A percentile compares a stretch with the other conserved stretches of the same genome.
phyloP scores from a whole-genome alignment of 306 rosid species.

The Trifolium fragiferum region DNA sequence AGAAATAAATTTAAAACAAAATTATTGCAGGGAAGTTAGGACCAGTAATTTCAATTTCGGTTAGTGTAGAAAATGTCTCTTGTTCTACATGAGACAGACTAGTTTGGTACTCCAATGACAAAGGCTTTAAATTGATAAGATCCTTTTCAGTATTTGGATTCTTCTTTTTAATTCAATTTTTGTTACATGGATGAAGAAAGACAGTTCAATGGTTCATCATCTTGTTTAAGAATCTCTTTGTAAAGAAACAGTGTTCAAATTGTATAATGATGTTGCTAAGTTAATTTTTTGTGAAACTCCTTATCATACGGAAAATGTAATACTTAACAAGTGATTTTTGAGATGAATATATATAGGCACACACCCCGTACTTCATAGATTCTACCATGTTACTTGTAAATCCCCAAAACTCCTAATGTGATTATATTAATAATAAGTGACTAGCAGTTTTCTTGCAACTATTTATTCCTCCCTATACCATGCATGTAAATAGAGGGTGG shows the following conservation, averaged over 20 bases:
- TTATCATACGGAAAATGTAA: not conserved
- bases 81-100: constrained; percentile 27
- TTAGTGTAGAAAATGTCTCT: constrained; percentile 7
- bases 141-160: not conserved
- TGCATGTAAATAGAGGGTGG: constrained; percentile 6
- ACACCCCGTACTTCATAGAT: too few species aligned
- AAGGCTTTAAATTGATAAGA: not conserved
- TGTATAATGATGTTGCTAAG: not conserved
- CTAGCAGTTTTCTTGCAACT: constrained; percentile 9
- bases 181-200: not conserved
- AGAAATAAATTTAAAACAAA: constrained; percentile 7
- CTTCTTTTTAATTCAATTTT: not conserved
- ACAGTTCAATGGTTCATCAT: not conserved
- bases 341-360: too few species aligned
- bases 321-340: constrained; percentile 3
- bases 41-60: constrained; percentile 11
- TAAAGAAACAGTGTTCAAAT: not conserved
- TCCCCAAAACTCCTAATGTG: constrained; percentile 10
- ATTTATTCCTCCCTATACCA: constrained; percentile 2
- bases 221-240: not conserved
- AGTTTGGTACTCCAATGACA: constrained; percentile 24
- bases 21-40: constrained; percentile 3
- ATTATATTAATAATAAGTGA: not conserved
- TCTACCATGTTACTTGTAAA: too few species aligned
- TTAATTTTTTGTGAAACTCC: not conserved